These are phyloP conservation scores for Xylaria telfairii DNA, from an alignment of 495 filamentous ascomycete species.

Conservation along the genomic window DNA sequence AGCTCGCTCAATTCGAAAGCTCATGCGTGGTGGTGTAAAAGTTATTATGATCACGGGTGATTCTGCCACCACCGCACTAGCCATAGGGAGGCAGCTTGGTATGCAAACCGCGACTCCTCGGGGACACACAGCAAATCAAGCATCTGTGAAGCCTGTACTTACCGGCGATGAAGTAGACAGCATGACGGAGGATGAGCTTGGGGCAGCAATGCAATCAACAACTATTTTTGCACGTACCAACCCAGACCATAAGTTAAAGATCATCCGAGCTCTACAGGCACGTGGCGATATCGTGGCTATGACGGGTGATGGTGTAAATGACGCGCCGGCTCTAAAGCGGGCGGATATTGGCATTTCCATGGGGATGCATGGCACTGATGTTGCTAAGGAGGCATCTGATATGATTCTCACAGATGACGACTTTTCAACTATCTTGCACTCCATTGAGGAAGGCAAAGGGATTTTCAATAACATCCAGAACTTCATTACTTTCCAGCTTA, in stretches of 20 bases:
- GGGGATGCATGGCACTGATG: slow-evolving; percentile 93
- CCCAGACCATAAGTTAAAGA: slow-evolving; percentile 97
- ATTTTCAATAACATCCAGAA: slow-evolving; percentile 99
- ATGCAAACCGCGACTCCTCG: slow-evolving; percentile 70
- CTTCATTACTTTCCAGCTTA: slow-evolving; percentile 97
- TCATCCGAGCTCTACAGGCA: slow-evolving; percentile 86
- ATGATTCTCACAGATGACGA: slow-evolving; percentile 99
- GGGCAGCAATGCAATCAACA: slow-evolving; percentile 81
- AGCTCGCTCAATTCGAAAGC: slow-evolving; percentile 82
- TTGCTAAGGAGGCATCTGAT: slow-evolving; percentile 98
- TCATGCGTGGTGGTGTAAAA: slow-evolving; percentile 93
- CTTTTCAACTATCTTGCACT: slow-evolving; percentile 94
- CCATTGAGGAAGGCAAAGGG: slow-evolving; percentile 97
- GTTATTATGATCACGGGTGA: slow-evolving; percentile 99
- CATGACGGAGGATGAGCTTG: slow-evolving; percentile 84
- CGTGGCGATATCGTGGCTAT: slow-evolving; percentile 98
- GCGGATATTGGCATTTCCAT: slow-evolving; percentile 98
- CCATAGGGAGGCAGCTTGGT: slow-evolving; percentile 89
- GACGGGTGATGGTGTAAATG: slow-evolving; percentile 98
- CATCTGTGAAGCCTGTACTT: slow-evolving; percentile 72
- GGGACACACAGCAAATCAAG: slow-evolving; percentile 50
- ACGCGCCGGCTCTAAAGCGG: slow-evolving; percentile 95
- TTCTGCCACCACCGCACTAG: slow-evolving; percentile 89
- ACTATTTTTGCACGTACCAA: slow-evolving; percentile 96
- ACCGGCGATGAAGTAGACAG: slow-evolving; percentile 87